Base-by-base conservation (phyloP, 2,329 filamentous ascomycete genomes). In the Aspergillus aculeatus region DNA sequence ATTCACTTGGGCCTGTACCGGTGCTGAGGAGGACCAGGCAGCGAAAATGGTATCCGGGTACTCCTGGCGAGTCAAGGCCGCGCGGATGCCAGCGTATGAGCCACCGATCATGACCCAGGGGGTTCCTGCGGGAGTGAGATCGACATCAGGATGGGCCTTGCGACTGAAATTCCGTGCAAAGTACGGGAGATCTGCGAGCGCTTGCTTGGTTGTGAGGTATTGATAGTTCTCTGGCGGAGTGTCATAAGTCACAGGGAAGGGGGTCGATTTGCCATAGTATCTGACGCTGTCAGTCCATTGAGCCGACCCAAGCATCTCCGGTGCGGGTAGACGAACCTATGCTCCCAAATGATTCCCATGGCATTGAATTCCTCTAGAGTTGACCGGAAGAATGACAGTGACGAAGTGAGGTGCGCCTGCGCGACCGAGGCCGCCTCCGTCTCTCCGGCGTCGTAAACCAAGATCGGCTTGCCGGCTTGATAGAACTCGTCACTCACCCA, bases 401-500 rank as follows among this genome's bases (percentile, higher is more conserved):
- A 48, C 12, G 62, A 63, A 1, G 54, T 62, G 14, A 67, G 58
- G 41, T 62, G 62, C 3, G 26, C 24, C 31, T 35, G 7, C 29
- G 51, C 49, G 16, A 50, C 50, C 3, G 7, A 1, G 44, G 77
- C 73, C 4, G 73, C 80, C 35, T 67, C 70, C 1, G 75, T 72
- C 64, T 83, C 82, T 41, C 82, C 82, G 7, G 73, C 74, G 65
- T 83, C 78, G 63, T 80, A 82, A 7, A 82, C 65, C 61, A 80
- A 79, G 0, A 83, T 75, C 1, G 81, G 83, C 0, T 82, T 82
- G 19, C 83, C 83, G 12, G 82, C 75, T 62, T 81, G 78, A 66
- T 84, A 85, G 68, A 84, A 83, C 0, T 78, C 78, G 5, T 77
- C 74, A 62, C 83, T 82, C 50, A 84, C 81, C 66, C 81, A 84